phyloP scores from a whole-genome alignment of 2,329 filamentous ascomycete genomes.

The Epichloe sylvatica region DNA sequence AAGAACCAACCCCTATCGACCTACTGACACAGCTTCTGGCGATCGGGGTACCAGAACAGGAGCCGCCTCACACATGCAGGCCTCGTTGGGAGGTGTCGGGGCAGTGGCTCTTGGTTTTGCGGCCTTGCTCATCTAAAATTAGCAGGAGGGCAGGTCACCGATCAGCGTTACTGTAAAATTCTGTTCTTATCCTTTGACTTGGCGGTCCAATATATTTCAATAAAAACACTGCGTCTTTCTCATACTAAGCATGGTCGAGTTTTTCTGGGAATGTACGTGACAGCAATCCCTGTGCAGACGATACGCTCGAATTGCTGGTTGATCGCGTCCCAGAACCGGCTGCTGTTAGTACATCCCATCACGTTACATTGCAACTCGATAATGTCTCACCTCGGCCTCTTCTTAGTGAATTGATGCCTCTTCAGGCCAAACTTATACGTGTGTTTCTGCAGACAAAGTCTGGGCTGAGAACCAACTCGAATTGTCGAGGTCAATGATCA shows the following conservation, averaged over 20 bases:
- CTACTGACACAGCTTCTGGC: neutral
- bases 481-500: neutral
- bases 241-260: neutral
- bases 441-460: neutral
- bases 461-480: neutral
- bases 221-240: neutral
- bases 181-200: neutral
- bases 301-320: too few species aligned
- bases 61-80: slow-evolving; percentile 1
- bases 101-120: slow-evolving; percentile 2
- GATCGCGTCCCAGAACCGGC: too few species aligned
- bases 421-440: too few species aligned
- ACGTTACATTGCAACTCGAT: too few species aligned
- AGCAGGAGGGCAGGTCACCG: too few species aligned
- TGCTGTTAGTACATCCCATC: neutral
- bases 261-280: too few species aligned
- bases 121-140: slow-evolving; percentile 1
- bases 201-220: neutral
- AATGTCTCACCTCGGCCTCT: too few species aligned
- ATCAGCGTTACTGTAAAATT: neutral
- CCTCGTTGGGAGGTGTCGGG: neutral
- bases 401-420: too few species aligned
- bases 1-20: neutral
- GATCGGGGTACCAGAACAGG: neutral
- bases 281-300: too few species aligned